phyloP scores from a whole-genome alignment of 73 alveolate species.

The Stentor coeruleus region DNA sequence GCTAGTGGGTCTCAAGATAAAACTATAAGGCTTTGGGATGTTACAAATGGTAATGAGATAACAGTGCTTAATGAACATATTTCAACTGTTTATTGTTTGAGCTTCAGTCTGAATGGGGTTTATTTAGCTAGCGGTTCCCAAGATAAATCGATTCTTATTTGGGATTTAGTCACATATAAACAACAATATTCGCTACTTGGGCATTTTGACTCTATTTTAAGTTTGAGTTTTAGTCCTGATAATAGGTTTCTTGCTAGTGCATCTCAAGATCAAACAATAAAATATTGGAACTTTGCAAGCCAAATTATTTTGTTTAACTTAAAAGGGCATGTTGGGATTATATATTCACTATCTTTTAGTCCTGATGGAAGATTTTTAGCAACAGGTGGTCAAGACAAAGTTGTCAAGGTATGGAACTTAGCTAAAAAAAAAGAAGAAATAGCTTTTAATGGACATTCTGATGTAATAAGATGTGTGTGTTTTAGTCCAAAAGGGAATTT shows the following conservation, averaged over 20 bases:
- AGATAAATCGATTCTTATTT: not conserved
- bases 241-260: too few species aligned
- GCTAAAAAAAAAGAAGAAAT: too few species aligned
- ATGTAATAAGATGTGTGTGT: too few species aligned
- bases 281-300: too few species aligned
- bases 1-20: not conserved
- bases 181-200: too few species aligned
- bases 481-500: too few species aligned
- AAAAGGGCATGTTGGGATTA: not conserved
- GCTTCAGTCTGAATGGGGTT: not conserved
- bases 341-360: slow-evolving; percentile 4
- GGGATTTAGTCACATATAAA: too few species aligned
- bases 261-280: too few species aligned
- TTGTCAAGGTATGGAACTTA: slow-evolving; percentile 42
- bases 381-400: slow-evolving; percentile 35
- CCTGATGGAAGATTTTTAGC: slow-evolving; percentile 28
- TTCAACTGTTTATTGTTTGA: not conserved
- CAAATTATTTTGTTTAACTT: too few species aligned
- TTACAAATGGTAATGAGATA: not conserved
- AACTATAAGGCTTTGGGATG: slow-evolving; percentile 5
- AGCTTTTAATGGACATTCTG: too few species aligned
- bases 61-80: slow-evolving; percentile 1
- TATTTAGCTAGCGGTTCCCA: slow-evolving; percentile 9
- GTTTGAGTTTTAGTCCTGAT: too few species aligned
- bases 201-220: too few species aligned